phyloP scores from a whole-genome alignment of 2,329 filamentous ascomycete species.

The Diaporthe helianthi region DNA sequence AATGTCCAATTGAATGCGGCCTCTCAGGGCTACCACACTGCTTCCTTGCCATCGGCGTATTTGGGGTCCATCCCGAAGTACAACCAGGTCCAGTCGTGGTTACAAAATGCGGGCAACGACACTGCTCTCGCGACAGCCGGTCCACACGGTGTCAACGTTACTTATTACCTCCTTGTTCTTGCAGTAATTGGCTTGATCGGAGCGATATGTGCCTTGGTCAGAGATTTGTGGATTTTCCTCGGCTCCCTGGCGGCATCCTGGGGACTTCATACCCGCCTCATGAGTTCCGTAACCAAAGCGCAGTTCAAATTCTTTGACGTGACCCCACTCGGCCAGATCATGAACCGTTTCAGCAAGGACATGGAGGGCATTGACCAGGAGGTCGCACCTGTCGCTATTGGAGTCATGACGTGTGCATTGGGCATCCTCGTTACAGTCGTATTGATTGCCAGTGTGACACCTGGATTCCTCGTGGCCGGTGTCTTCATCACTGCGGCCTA shows the following conservation, averaged over 20 bases:
- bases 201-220: slow-evolving; percentile 79
- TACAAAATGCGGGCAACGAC: slow-evolving; percentile 48
- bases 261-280: slow-evolving; percentile 80
- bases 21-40: slow-evolving; percentile 46
- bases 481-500: slow-evolving; percentile 86
- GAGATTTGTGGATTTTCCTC: slow-evolving; percentile 90
- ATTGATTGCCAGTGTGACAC: slow-evolving; percentile 87
- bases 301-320: slow-evolving; percentile 98
- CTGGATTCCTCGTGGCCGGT: slow-evolving; percentile 86
- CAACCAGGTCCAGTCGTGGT: slow-evolving; percentile 44
- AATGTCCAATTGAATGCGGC: slow-evolving; percentile 45
- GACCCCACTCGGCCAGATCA: slow-evolving; percentile 92
- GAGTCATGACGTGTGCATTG: slow-evolving; percentile 69
- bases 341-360: slow-evolving; percentile 99
- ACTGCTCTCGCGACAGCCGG: slow-evolving; percentile 47
- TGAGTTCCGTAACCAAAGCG: slow-evolving; percentile 81
- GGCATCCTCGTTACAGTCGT: slow-evolving; percentile 83
- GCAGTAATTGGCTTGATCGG: slow-evolving; percentile 80
- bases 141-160: slow-evolving; percentile 71
- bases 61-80: slow-evolving; percentile 50
- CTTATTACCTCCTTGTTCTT: slow-evolving; percentile 85
- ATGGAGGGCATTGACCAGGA: slow-evolving; percentile 95
- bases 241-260: slow-evolving; percentile 89
- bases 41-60: slow-evolving; percentile 47
- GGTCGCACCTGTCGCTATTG: slow-evolving; percentile 88